Percentiles rank a stretch among this genome's conserved stretches.
phyloP scores from a whole-genome alignment of 495 filamentous ascomycete genomes.

The Penicillium pancosmium region DNA sequence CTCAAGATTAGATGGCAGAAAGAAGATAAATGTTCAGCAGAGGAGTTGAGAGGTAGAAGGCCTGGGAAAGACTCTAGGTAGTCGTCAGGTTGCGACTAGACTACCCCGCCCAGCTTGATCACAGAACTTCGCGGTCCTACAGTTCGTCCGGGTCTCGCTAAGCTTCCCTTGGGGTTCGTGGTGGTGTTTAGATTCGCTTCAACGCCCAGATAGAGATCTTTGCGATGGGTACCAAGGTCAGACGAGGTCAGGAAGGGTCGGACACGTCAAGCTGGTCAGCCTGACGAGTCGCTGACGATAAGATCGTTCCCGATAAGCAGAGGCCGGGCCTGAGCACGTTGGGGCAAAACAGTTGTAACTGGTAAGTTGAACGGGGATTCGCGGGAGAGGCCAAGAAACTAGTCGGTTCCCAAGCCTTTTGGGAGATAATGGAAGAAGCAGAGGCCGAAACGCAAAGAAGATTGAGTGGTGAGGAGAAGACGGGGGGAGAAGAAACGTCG shows the following conservation, averaged over 20 bases:
- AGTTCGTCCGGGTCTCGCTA: neutral
- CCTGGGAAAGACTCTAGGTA: neutral
- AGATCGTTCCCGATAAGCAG: slow-evolving; percentile 26
- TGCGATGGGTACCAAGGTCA: neutral
- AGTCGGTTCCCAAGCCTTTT: neutral
- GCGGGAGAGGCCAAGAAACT: neutral
- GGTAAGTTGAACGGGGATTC: neutral
- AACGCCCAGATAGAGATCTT: neutral
- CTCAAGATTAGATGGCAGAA: neutral
- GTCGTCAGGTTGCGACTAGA: neutral
- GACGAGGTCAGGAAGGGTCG: neutral
- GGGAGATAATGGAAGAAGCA: neutral
- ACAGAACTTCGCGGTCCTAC: neutral
- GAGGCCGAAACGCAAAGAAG: neutral
- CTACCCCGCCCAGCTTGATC: neutral
- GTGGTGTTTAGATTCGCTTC: neutral
- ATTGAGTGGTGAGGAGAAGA: neutral
- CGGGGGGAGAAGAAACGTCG: neutral
- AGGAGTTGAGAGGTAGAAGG: neutral
- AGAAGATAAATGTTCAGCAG: neutral
- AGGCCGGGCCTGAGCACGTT: neutral
- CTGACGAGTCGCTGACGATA: slow-evolving; percentile 24
- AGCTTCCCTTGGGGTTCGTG: neutral
- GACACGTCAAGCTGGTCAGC: slow-evolving; percentile 4
- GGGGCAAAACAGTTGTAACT: neutral